Base-by-base conservation (phyloP, 305 asterid species). In the Euphrasia arctica region DNA sequence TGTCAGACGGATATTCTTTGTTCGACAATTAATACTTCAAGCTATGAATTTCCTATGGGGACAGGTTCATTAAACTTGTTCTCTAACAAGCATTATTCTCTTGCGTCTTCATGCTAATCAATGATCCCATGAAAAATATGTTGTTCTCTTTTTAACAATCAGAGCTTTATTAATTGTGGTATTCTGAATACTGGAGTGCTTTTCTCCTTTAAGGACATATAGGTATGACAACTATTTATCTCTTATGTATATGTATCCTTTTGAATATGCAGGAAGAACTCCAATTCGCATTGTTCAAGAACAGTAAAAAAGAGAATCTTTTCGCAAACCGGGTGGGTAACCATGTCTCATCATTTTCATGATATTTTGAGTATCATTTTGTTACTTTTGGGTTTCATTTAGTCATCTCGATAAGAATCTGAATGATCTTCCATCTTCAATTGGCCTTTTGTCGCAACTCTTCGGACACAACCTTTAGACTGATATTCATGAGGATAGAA, bases 271-370 rank as follows among this genome's bases (percentile, higher is more conserved):
- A 86, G 95, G 95, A 86, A 78, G 91, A 86, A 69, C 79, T 86
- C 60, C 95, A 84, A 63, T 70, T 86, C 79, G 95, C 95, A 15
- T 75, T 87, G 79, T 84, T 87, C 77, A 83, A 87, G 84, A 87
- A 82, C 65, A 77, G 84, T 52, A 87, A 84, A 71, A 87, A 80
- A 63, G 91, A 84, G 75, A 85, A 79, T 72, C 87, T 84, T 47
- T 85, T 86, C 31, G 89, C 95, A 4, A 82, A 86, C 66, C 85
- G 91, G 88, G 95, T 86, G 80, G 58, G 80, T 50, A 11, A 51
- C 67, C 4, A n/a, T n/a, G 25, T 52, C 32, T 45, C 12, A 48
- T 12, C 43, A 43, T 63, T 67, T 67, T 31, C 34, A 22, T 54
- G 68, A n/a, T 58, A 15, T 70, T 62, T 54, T 51, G 29, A 50